Percentiles rank a stretch among this genome's conserved stretches.
These are phyloP conservation scores for Pochonia chlamydosporia DNA, from an alignment of 2,329 filamentous ascomycete genomes.

Conservation along the genomic window DNA sequence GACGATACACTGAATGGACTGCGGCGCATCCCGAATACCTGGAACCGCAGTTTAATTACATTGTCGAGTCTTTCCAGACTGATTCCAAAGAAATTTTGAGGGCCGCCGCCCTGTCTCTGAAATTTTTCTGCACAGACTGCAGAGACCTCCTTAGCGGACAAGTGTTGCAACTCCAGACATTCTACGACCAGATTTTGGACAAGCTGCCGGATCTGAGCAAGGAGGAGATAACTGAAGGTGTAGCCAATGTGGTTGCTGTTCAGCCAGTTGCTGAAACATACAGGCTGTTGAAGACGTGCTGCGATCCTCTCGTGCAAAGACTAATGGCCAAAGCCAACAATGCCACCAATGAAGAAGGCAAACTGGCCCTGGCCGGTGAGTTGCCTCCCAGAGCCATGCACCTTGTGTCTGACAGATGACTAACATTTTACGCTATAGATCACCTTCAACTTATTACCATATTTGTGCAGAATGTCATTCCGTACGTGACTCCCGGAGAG, in stretches of 20 bases:
- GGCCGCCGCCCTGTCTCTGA: slow-evolving; percentile 88
- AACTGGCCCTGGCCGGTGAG: slow-evolving; percentile 78
- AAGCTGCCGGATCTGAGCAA: slow-evolving; percentile 80
- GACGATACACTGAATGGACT: slow-evolving; percentile 97
- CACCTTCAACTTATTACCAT: slow-evolving; percentile 88
- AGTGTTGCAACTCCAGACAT: slow-evolving; percentile 79
- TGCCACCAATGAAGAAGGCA: slow-evolving; percentile 75
- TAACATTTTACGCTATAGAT: slow-evolving; percentile 42
- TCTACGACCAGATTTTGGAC: slow-evolving; percentile 87
- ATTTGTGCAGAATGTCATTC: slow-evolving; percentile 74
- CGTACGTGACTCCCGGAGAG: slow-evolving; percentile 64
- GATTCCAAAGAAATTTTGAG: slow-evolving; percentile 85
- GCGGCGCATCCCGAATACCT: slow-evolving; percentile 88
- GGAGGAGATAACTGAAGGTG: slow-evolving; percentile 93
- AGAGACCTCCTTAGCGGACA: slow-evolving; percentile 78
- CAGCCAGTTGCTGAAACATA: slow-evolving; percentile 79
- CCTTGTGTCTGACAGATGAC: not conserved
- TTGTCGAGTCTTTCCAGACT: slow-evolving; percentile 86
- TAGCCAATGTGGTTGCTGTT: slow-evolving; percentile 83
- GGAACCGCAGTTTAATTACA: slow-evolving; percentile 89
- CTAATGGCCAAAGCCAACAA: slow-evolving; percentile 83
- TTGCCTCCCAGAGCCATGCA: slow-evolving; percentile 1
- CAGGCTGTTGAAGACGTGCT: slow-evolving; percentile 82
- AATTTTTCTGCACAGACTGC: slow-evolving; percentile 96
- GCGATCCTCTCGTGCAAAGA: slow-evolving; percentile 80